phyloP scores from a whole-genome alignment of 2,329 filamentous ascomycete genomes.

The Penicillium sp. region DNA sequence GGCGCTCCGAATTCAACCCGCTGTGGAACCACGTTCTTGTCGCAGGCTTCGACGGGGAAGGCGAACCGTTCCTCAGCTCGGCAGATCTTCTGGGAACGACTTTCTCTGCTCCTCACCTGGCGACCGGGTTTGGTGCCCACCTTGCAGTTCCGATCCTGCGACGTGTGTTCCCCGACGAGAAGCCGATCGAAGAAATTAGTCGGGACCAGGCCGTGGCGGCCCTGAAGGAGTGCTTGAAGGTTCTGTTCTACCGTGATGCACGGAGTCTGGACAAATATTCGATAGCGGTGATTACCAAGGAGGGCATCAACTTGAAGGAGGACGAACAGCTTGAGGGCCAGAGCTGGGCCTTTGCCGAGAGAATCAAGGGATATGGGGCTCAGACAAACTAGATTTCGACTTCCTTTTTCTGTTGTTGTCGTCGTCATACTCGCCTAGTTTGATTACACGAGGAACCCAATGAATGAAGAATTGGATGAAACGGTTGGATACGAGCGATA shows the following conservation, averaged over 20 bases:
- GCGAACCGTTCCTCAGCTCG: constrained; percentile 83
- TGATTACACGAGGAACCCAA: constrained; percentile 19
- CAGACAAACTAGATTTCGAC: constrained; percentile 56
- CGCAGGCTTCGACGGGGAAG: constrained; percentile 76
- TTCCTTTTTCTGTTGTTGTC: constrained; percentile 4
- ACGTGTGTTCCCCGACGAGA: constrained; percentile 79
- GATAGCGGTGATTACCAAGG: constrained; percentile 83
- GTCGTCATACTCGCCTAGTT: constrained; percentile 32
- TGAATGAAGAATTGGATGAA: neutral
- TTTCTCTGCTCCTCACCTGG: constrained; percentile 81
- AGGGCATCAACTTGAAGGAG: constrained; percentile 81
- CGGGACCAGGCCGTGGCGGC: constrained; percentile 77
- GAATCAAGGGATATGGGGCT: constrained; percentile 91
- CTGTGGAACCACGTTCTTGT: constrained; percentile 96
- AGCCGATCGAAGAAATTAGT: constrained; percentile 66
- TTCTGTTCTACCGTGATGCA: constrained; percentile 94
- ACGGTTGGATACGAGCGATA: neutral
- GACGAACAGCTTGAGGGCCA: constrained; percentile 87
- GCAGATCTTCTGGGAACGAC: constrained; percentile 92
- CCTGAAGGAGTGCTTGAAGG: constrained; percentile 95
- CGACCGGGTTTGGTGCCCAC: constrained; percentile 90
- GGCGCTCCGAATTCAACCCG: constrained; percentile 92
- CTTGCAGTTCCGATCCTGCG: constrained; percentile 91
- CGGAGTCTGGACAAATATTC: constrained; percentile 89
- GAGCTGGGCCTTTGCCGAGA: constrained; percentile 97